Conservation (phyloP, 768 basidiomycete genomes). For the Botryobasidium botryosum region DNA sequence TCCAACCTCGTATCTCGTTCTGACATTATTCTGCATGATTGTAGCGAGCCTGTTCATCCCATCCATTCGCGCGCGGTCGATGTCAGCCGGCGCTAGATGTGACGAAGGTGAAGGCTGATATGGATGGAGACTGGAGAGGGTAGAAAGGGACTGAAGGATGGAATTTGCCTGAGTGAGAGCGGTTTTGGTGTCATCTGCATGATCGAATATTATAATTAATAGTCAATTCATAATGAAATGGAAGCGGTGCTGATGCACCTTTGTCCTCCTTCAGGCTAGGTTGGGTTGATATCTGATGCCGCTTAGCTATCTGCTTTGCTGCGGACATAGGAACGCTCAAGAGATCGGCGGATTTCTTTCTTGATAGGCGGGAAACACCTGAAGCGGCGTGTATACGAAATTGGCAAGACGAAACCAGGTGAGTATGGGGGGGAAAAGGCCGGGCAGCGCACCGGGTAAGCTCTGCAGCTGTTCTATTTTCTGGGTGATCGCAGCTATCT, state of each 20-base stretch:
- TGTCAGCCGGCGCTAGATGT: constrained; percentile 26
- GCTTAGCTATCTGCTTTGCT: constrained; percentile 9
- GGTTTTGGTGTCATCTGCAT: constrained; percentile 54
- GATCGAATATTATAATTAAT: neutral
- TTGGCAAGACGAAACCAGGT: neutral
- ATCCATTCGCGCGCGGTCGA: constrained; percentile 41
- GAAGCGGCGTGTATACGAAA: constrained; percentile 9
- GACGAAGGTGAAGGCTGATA: constrained; percentile 22
- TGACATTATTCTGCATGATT: constrained; percentile 49
- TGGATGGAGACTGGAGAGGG: constrained; percentile 12
- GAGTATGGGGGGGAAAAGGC: neutral
- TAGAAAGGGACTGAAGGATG: constrained; percentile 36
- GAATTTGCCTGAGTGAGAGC: constrained; percentile 45
- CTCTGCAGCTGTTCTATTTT: constrained; percentile 32
- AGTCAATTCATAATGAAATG: neutral
- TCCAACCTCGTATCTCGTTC: constrained; percentile 61
- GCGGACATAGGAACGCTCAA: constrained; percentile 2
- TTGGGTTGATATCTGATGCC: constrained; percentile 6
- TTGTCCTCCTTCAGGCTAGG: constrained; percentile 13
- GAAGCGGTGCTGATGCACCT: constrained; percentile 3
- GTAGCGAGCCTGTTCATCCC: constrained; percentile 46
- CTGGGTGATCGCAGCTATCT: constrained; percentile 45
- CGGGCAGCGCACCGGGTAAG: constrained; percentile 13
- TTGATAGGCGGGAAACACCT: neutral
- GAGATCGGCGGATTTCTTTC: neutral